Percentiles rank a stretch among this genome's conserved stretches.
Conservation (phyloP, 78 protist species). For the Mastigamoeba balamuthi region DNA sequence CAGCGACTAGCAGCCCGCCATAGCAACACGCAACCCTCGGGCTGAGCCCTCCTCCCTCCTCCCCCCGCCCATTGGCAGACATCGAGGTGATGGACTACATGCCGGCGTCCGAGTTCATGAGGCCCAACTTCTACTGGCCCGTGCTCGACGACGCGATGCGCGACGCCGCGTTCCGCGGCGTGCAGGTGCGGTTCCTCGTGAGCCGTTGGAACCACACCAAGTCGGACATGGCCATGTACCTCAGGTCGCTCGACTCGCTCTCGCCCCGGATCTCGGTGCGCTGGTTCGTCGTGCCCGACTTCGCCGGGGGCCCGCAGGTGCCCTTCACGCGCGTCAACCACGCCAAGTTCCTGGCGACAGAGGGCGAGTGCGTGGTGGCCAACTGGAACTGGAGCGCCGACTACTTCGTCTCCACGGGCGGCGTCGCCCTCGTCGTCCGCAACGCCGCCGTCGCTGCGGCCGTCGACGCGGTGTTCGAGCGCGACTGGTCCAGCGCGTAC, state of each 20-base stretch:
- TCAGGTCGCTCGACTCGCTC: constrained; percentile 32
- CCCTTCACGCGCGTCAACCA: constrained; percentile 80
- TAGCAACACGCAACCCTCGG: no score
- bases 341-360: constrained; percentile 76
- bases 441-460: constrained; percentile 13
- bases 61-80: background rate
- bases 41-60: background rate
- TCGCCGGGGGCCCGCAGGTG: constrained; percentile 9
- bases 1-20: no score
- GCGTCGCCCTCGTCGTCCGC: constrained; percentile 21
- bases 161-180: constrained; percentile 42
- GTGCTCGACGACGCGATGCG: constrained; percentile 52
- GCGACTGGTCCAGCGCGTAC: constrained; percentile 43
- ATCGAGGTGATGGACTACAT: constrained; percentile 63
- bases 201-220: constrained; percentile 63
- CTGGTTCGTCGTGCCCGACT: constrained; percentile 53
- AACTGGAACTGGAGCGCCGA: constrained; percentile 69
- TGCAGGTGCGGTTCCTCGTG: constrained; percentile 47
- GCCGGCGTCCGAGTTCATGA: constrained; percentile 30
- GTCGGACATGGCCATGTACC: constrained; percentile 12
- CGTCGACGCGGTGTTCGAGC: constrained; percentile 25
- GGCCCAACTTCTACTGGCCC: constrained; percentile 52
- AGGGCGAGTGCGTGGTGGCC: constrained; percentile 26
- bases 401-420: constrained; percentile 54
- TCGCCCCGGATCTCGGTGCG: constrained; percentile 33